Conservation (phyloP, 75 land plant species). For the Chamaecyparis obtusa region DNA sequence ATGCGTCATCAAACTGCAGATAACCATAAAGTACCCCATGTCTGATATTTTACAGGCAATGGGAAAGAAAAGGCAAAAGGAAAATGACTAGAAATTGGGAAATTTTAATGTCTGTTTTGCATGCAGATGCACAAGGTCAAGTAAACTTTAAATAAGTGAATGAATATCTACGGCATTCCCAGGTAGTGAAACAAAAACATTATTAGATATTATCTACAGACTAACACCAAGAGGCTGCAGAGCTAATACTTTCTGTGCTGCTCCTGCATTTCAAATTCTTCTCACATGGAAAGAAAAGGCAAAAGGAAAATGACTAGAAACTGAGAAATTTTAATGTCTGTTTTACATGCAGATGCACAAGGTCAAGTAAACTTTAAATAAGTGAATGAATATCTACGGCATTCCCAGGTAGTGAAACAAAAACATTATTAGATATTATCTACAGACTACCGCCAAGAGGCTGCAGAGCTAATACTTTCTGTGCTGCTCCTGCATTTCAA, state of each 20-base stretch:
- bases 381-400: background rate
- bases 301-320: too few species aligned
- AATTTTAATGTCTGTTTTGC: background rate
- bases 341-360: background rate
- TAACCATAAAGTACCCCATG: background rate
- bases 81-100: background rate
- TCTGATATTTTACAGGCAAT: background rate
- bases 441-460: background rate
- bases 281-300: too few species aligned
- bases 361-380: background rate
- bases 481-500: background rate
- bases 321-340: background rate
- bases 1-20: background rate
- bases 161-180: background rate
- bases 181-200: background rate
- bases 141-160: background rate
- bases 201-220: background rate
- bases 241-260: background rate
- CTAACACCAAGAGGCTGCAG: background rate
- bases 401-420: background rate
- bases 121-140: conserved; percentile 1
- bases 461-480: background rate
- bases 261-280: background rate
- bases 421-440: background rate
- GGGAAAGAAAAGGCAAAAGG: background rate